Evolutionary conservation across 2,329 filamentous ascomycete genomes (phyloP), one percentile per base, ranked within the genome.

Genomic region (Podosphaera leucotricha): DNA sequence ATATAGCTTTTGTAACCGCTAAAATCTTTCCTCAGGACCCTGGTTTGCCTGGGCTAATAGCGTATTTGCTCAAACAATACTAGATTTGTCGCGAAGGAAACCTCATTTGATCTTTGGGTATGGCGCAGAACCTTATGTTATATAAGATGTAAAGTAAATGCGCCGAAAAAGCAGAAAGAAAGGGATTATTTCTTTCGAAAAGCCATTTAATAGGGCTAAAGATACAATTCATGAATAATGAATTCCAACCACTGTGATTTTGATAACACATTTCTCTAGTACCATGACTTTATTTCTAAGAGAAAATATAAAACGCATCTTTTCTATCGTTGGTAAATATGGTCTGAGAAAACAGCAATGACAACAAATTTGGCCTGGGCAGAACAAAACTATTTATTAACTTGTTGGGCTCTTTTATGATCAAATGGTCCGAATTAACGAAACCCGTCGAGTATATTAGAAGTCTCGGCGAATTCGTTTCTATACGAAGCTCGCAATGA

Each of bases 31-130:
- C 42, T 37, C 47, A 72, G 69, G 74, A 50, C 83, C 80, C 55
- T 95, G 87, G 87, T 95, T 95, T 59, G 84, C 87, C 1, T 94
- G 86, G 90, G 90, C 90, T 10, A 98, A 98, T 53, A 90, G 84
- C 0, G 84, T 98, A 10, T 95, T 93, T 62, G 85, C 87, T 13
- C 78, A 84, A 60, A 92, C 86, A 0, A 83, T 98, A 39, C 64
- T 98, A 43, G 84, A 94, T 63, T 59, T 98, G 43, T 90, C 86
- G 1, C 77, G 79, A 61, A 67, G 87, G 58, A 93, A 92, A 61
- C 90, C 90, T 2, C 73, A 92, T 60, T 60, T 95, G 53, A 69
- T 95, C 35, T 93, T 94, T 59, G 77, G 75, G 13, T 61, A 71
- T 41, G 74, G 72, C 0, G 67, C 66, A 2, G 61, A 67, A 49